phyloP scores from a whole-genome alignment of 495 filamentous ascomycete genomes.

The Tuber calosporum region DNA sequence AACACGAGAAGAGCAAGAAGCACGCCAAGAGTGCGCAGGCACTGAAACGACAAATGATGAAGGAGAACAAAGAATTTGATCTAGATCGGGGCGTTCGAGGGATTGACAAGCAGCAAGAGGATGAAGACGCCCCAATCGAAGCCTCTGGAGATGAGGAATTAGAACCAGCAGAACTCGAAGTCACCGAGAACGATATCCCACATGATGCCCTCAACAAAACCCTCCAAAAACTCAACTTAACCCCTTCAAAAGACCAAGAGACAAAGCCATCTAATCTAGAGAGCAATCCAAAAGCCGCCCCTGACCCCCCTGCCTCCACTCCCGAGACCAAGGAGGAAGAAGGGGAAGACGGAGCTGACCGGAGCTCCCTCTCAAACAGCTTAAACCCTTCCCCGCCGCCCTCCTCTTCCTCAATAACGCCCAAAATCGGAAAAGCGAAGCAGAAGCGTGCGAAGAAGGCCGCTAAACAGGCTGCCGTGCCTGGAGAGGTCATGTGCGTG shows the following conservation, averaged over 20 bases:
- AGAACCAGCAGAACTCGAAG: conserved; percentile 7
- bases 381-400: conserved; percentile 12
- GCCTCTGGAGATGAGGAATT: conserved; percentile 15
- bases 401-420: conserved; percentile 19
- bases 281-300: background rate
- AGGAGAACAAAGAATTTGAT: conserved; percentile 59
- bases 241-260: conserved; percentile 5
- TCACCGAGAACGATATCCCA: conserved; percentile 1
- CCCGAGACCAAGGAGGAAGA: conserved; percentile 3
- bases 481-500: conserved; percentile 50
- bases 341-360: conserved; percentile 17
- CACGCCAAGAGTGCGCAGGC: conserved; percentile 77
- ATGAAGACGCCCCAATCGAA: conserved; percentile 49
- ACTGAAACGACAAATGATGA: conserved; percentile 71
- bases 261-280: background rate
- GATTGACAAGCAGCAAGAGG: conserved; percentile 40
- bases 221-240: background rate
- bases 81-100: conserved; percentile 44
- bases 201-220: background rate
- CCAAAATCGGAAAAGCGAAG: conserved; percentile 77
- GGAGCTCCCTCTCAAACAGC: conserved; percentile 13
- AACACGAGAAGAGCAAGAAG: conserved; percentile 96
- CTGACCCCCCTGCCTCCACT: background rate
- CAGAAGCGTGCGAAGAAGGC: conserved; percentile 77
- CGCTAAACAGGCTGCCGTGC: conserved; percentile 51